phyloP scores from a whole-genome alignment of 1,139 yeast genomes.

The Nadsonia commutata region DNA sequence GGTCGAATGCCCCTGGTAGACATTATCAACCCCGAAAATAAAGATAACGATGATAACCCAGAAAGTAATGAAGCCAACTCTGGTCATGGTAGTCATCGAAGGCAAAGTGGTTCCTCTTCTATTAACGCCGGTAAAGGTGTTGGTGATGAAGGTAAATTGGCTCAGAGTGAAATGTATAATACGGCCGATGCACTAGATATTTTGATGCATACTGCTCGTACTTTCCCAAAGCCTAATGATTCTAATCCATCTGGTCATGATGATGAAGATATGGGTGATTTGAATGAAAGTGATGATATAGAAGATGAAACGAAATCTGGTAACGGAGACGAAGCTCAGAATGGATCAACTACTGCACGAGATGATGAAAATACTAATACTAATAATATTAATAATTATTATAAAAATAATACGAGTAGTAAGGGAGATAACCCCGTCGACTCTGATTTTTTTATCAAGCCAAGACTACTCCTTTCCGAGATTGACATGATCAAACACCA shows the following conservation, averaged over 20 bases:
- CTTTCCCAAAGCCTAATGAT: slow-evolving; percentile 15
- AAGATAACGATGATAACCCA: not conserved
- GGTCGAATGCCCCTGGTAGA: not conserved
- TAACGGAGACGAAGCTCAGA: slow-evolving; percentile 1
- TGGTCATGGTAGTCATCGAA: too few relatives aligned
- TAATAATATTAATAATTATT: not conserved
- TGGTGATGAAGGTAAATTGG: slow-evolving; percentile 11
- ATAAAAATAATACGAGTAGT: not conserved
- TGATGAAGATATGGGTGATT: not conserved
- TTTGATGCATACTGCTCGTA: slow-evolving; percentile 34
- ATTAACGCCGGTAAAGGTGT: too few relatives aligned
- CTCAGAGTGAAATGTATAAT: slow-evolving; percentile 27
- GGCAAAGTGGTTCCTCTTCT: too few relatives aligned
- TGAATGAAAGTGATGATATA: not conserved
- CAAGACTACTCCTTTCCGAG: slow-evolving; percentile 27
- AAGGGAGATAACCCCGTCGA: not conserved
- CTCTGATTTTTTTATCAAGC: not conserved
- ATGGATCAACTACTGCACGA: not conserved
- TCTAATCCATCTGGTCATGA: not conserved
- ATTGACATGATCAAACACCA: slow-evolving; percentile 52
- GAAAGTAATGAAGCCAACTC: not conserved
- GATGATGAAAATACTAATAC: not conserved
- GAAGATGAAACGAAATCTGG: not conserved
- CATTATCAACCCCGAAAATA: not conserved
- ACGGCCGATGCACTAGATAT: slow-evolving; percentile 48